Percentiles rank a stretch among this genome's conserved stretches.
Conservation (phyloP, 345 rosid species). For the Sisymbrium irio region DNA sequence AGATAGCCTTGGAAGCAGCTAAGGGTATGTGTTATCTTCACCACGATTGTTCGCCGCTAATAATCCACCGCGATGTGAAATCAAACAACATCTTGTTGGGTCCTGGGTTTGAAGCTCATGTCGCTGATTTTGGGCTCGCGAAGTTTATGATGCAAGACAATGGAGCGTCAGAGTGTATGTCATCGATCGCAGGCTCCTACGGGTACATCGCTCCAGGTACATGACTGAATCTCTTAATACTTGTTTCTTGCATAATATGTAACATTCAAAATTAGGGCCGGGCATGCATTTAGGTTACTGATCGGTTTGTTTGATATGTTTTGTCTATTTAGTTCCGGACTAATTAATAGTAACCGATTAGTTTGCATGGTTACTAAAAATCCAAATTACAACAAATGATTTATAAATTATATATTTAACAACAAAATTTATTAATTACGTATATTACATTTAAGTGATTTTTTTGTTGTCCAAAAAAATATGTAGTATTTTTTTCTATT, state of each 20-base stretch:
- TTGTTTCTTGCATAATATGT: slow-evolving; percentile 3
- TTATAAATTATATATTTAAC: not conserved
- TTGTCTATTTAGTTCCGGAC: not conserved
- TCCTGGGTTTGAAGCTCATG: slow-evolving; percentile 91
- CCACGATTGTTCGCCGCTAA: slow-evolving; percentile 88
- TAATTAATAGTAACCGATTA: not conserved
- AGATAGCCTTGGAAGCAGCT: slow-evolving; percentile 88
- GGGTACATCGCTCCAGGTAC: slow-evolving; percentile 99
- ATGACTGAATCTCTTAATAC: not conserved
- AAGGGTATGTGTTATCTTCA: slow-evolving; percentile 92
- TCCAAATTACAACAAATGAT: not conserved
- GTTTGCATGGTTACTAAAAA: not conserved
- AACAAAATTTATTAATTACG: not conserved
- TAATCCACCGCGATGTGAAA: slow-evolving; percentile 87
- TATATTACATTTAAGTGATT: no score
- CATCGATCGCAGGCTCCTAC: slow-evolving; percentile 91
- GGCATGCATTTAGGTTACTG: not conserved
- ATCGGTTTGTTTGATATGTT: not conserved
- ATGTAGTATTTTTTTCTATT: not conserved
- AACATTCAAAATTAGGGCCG: not conserved
- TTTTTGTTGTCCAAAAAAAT: no score
- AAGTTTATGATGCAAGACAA: slow-evolving; percentile 77
- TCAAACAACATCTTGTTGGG: slow-evolving; percentile 85
- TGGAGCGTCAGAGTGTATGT: slow-evolving; percentile 92
- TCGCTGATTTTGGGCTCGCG: slow-evolving; percentile 93